A percentile compares a stretch with the other conserved stretches of the same genome.
phyloP scores from a whole-genome alignment of 108 stramenopile species.

The Cyclotella choctawhatcheeana region DNA sequence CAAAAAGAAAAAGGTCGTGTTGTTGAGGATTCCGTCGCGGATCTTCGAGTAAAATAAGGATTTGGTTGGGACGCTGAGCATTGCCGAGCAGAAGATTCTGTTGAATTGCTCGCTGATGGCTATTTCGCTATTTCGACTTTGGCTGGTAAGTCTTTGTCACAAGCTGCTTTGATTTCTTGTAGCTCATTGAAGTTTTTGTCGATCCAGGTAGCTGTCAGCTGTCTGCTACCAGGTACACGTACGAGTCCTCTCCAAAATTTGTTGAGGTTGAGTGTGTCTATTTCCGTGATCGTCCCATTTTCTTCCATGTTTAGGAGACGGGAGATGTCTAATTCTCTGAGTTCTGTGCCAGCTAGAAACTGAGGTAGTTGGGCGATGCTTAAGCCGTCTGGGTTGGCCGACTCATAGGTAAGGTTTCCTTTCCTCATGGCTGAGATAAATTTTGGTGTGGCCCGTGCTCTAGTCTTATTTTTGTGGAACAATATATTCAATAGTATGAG shows the following conservation, averaged over 20 bases:
- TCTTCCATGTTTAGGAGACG: background rate
- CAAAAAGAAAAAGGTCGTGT: background rate
- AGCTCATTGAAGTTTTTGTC: background rate
- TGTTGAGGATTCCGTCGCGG: background rate
- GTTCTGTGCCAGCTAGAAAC: background rate
- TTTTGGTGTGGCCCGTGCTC: constrained; percentile 2
- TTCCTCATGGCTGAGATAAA: background rate
- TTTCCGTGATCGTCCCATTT: background rate
- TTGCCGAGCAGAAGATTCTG: background rate
- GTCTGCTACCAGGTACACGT: background rate
- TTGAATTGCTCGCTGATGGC: constrained; percentile 4
- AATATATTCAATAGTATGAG: background rate
- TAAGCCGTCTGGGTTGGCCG: background rate
- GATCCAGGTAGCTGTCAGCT: background rate
- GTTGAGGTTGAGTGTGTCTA: background rate
- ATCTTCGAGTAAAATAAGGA: background rate
- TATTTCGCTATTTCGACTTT: constrained; percentile 8
- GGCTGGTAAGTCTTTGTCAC: constrained; percentile 8
- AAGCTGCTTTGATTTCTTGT: background rate
- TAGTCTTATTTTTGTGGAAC: background rate
- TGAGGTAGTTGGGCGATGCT: constrained; percentile 11
- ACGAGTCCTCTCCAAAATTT: background rate
- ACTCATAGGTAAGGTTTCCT: background rate
- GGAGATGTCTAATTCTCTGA: background rate
- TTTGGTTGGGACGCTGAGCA: background rate